phyloP scores from a whole-genome alignment of 768 basidiomycete genomes.

The Albatrellus ellisii region DNA sequence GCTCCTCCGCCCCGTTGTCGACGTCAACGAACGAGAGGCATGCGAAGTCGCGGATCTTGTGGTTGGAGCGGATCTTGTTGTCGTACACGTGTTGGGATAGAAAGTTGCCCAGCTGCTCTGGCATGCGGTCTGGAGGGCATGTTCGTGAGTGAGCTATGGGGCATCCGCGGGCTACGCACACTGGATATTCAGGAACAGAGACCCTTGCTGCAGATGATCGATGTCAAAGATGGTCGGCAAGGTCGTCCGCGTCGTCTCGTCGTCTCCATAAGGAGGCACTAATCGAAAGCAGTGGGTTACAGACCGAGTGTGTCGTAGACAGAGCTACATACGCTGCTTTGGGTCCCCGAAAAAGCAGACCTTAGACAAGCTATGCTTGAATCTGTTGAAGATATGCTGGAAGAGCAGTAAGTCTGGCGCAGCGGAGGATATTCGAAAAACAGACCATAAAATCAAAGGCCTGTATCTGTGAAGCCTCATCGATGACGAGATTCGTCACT shows the following conservation, averaged over 20 bases:
- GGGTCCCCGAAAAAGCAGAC: conserved; percentile 44
- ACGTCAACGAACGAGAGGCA: conserved; percentile 36
- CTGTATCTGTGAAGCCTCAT: conserved; percentile 42
- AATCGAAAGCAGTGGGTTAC: background rate
- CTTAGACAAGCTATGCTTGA: conserved; percentile 24
- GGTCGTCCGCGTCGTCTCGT: conserved; percentile 21
- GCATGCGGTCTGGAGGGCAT: conserved; percentile 34
- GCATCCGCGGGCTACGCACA: conserved; percentile 21
- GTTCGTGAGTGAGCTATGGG: background rate
- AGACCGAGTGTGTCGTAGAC: background rate
- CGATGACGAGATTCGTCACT: conserved; percentile 35
- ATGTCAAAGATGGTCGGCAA: conserved; percentile 36
- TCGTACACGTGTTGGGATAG: conserved; percentile 33
- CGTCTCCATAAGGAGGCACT: conserved; percentile 42
- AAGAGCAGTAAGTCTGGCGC: background rate
- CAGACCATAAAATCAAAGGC: conserved; percentile 34
- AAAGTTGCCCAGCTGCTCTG: conserved; percentile 32
- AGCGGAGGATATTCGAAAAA: background rate
- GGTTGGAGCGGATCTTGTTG: conserved; percentile 25
- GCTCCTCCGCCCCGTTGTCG: conserved; percentile 23
- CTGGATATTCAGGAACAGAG: conserved; percentile 33
- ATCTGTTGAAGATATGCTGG: conserved; percentile 32
- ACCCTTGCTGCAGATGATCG: conserved; percentile 21
- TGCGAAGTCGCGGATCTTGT: conserved; percentile 19
- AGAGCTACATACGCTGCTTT: conserved; percentile 28